Conservation (phyloP, 345 rosid species). For the Noccaea bulbosa region DNA sequence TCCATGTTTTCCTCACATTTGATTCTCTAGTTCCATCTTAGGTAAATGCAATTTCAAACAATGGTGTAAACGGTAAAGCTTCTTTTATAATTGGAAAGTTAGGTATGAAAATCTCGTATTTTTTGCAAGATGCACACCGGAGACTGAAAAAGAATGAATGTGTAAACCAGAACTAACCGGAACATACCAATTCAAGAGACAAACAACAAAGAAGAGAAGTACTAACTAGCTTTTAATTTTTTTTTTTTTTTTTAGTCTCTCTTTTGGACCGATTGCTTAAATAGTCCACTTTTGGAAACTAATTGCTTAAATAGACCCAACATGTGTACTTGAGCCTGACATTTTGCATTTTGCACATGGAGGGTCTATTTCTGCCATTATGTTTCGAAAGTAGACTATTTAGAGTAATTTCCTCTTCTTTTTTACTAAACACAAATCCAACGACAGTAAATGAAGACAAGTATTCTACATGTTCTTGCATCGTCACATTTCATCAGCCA, state of each 20-base stretch:
- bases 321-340: too few species aligned
- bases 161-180: constrained; percentile 10
- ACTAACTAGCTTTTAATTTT: constrained; percentile 1
- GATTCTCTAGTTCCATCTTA: too few species aligned
- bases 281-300: too few species aligned
- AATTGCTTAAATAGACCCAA: too few species aligned
- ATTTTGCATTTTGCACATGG: too few species aligned
- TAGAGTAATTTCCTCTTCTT: too few species aligned
- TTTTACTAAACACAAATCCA: constrained; percentile 18
- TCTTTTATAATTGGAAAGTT: neutral
- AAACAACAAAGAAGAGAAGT: neutral
- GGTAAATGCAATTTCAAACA: neutral
- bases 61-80: neutral
- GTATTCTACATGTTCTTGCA: constrained; percentile 41
- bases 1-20: too few species aligned
- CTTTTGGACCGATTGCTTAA: too few species aligned
- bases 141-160: neutral
- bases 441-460: constrained; percentile 31
- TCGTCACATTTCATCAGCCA: constrained; percentile 39
- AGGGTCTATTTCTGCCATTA: too few species aligned
- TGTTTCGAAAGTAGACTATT: too few species aligned
- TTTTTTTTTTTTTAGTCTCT: neutral
- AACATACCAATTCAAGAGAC: constrained; percentile 10
- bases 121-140: neutral
- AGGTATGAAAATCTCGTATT: neutral